These are phyloP conservation scores for Ambrosiella beaveri DNA, from an alignment of 2,329 filamentous ascomycete species.

Conservation along the genomic window DNA sequence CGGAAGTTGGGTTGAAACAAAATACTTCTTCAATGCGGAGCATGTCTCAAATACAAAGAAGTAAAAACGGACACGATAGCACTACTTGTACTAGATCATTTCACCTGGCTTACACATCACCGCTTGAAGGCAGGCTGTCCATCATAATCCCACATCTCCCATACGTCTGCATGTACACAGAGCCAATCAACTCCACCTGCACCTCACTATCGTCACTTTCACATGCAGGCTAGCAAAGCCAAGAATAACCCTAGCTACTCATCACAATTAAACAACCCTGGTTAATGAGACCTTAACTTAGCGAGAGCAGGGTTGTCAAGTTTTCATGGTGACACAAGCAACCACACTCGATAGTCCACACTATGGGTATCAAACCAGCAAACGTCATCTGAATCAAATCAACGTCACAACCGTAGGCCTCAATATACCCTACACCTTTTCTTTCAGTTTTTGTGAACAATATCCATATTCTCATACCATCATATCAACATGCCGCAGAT, in stretches of 20 bases:
- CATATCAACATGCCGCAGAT: constrained; percentile 17
- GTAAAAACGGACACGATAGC: too few species aligned
- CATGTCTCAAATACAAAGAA: too few species aligned
- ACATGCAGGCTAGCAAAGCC: background rate
- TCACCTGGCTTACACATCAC: too few species aligned
- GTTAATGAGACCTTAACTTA: background rate
- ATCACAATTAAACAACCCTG: background rate
- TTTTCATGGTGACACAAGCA: constrained; percentile 1
- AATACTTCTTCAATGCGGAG: too few species aligned
- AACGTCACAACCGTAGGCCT: background rate
- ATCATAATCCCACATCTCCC: too few species aligned
- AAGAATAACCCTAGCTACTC: background rate
- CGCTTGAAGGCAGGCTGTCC: too few species aligned
- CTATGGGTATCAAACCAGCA: background rate
- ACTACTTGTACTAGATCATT: too few species aligned
- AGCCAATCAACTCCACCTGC: too few species aligned
- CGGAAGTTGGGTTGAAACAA: too few species aligned
- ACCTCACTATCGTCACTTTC: too few species aligned
- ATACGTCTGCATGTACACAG: too few species aligned
- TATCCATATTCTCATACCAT: background rate
- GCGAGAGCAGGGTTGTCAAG: background rate
- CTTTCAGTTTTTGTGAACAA: background rate
- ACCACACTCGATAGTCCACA: background rate
- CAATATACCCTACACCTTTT: background rate
- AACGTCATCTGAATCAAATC: background rate